phyloP scores from a whole-genome alignment of 148 eudicot genomes.

The Tetragonia tetragonoides region DNA sequence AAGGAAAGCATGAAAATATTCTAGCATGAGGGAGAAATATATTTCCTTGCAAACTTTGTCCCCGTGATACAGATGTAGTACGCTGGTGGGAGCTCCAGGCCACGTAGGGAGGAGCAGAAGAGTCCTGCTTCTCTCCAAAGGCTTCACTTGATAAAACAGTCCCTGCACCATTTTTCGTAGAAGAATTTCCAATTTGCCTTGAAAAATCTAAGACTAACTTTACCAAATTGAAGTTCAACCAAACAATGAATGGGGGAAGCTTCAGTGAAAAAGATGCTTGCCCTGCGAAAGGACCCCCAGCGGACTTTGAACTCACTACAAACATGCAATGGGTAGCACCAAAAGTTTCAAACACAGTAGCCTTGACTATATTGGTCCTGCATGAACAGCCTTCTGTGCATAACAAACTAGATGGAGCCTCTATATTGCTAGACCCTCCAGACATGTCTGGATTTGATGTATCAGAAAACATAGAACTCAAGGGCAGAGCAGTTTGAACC shows the following conservation, averaged over 20 bases:
- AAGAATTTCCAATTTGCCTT: conserved; percentile 38
- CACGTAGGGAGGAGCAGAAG: conserved; percentile 30
- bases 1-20: conserved; percentile 66
- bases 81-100: conserved; percentile 24
- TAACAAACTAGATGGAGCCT: conserved; percentile 25
- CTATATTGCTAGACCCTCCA: conserved; percentile 24
- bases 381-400: conserved; percentile 25
- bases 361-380: conserved; percentile 42
- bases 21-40: conserved; percentile 68
- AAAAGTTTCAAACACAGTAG: conserved; percentile 56
- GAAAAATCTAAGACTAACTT: conserved; percentile 37
- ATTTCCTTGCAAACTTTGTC: conserved; percentile 44
- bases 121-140: conserved; percentile 20
- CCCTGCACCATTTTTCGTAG: conserved; percentile 22
- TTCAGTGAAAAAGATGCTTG: conserved; percentile 57
- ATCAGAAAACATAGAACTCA: conserved; percentile 31
- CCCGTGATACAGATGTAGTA: conserved; percentile 19
- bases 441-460: conserved; percentile 25
- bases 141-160: conserved; percentile 26
- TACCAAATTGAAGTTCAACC: conserved; percentile 58
- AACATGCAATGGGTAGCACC: conserved; percentile 51
- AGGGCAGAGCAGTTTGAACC: conserved; percentile 58
- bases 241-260: conserved; percentile 68
- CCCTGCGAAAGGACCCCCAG: conserved; percentile 32
- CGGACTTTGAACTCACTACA: conserved; percentile 38